Base-by-base conservation (phyloP, 2,329 filamentous ascomycete genomes). In the Aspergillus versicolor region DNA sequence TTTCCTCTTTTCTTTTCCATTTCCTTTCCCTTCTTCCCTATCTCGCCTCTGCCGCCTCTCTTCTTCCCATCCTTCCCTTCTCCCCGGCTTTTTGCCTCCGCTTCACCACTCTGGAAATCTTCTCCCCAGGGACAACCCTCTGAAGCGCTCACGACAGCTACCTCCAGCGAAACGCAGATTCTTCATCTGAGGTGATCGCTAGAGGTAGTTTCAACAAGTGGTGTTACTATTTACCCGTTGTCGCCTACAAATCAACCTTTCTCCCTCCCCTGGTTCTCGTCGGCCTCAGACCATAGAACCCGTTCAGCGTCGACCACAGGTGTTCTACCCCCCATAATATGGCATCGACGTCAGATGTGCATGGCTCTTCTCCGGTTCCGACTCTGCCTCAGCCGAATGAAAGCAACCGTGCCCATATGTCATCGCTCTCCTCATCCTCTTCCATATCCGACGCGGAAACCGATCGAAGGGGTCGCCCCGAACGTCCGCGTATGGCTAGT, bases 401-500 rank as follows among this genome's bases (percentile, higher is more conserved):
- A 60, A 66, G 65, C 65, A 69, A 67, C 64, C 71, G 70, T 67
- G 68, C 70, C 61, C 72, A 75, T 60, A 74, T 72, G 65, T 71
- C 74, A 44, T 74, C 73, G 22, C 62, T 74, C 19, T 75, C 74
- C 13, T 81, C 79, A 22, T 77, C 77, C 22, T 78, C 77, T 27
- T 81, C 79, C 43, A 75, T 78, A 64, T 77, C 74, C 54, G 81
- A 82, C 70, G 74, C 75, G 57, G 74, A 74, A 69, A 68, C 65
- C 41, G 75, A 78, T 52, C 74, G 76, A 42, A 73, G 73, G 52
- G 73, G 74, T 41, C 73, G 80, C 64, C 75, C 77, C 45, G 72
- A 80, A 61, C 84, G 90, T 37, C 90, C 90, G 27, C 83, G 84
- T 55, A 78, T 93, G 58, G 85, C 85, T 17, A 89, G 84, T 65